Percentiles rank a stretch among this genome's conserved stretches.
Conservation (phyloP, 164 flowering plant species). For the Macadamia integrifolia region DNA sequence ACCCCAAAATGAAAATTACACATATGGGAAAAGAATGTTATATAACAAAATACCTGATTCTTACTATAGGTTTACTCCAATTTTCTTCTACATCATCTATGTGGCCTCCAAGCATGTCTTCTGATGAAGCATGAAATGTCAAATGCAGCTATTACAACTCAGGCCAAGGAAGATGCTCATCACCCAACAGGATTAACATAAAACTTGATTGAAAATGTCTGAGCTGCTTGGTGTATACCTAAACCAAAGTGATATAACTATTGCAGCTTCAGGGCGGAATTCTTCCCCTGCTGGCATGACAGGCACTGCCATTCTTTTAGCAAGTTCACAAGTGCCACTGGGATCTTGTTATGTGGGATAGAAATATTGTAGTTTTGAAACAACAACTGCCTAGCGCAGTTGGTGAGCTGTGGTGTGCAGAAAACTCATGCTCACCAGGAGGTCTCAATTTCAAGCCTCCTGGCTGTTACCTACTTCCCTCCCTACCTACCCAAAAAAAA, state of each 20-base stretch:
- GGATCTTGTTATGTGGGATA: constrained; percentile 77
- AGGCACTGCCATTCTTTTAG: constrained; percentile 68
- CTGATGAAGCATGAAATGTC: constrained; percentile 24
- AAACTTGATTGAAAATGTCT: too few species aligned
- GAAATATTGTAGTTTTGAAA: too few species aligned
- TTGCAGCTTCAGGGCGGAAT: constrained; percentile 92
- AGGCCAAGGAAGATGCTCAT: too few species aligned
- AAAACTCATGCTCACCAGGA: too few species aligned
- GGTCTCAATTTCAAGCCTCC: too few species aligned
- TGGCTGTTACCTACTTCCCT: too few species aligned
- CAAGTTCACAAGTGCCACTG: constrained; percentile 68
- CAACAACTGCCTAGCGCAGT: too few species aligned
- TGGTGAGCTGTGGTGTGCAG: too few species aligned
- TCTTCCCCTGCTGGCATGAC: constrained; percentile 75
- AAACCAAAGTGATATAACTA: constrained; percentile 78
- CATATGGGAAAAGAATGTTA: background rate
- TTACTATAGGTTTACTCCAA: constrained; percentile 97
- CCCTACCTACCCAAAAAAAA: too few species aligned
- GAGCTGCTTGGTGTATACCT: constrained; percentile 31
- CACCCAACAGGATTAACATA: too few species aligned
- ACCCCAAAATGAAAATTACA: background rate
- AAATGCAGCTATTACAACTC: too few species aligned
- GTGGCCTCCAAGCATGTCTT: constrained; percentile 97
- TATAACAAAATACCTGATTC: constrained; percentile 67
- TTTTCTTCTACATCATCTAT: constrained; percentile 98